Evolutionary conservation across 73 alveolate genomes (phyloP).

Genomic region (Breviolum minutum): DNA sequence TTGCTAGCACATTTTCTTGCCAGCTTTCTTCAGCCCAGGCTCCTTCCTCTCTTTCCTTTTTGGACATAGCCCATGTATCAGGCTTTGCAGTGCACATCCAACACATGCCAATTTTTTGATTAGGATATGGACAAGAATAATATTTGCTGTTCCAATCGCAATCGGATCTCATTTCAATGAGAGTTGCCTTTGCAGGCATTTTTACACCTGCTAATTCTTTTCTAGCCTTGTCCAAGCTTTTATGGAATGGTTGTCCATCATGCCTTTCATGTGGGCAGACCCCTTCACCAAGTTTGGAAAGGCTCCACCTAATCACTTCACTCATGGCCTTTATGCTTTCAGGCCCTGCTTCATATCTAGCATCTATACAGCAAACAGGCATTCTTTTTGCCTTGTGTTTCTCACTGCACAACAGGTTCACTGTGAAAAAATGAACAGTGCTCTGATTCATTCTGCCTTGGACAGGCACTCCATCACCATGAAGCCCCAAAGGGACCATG

Average conservation of each 20-base stretch:
- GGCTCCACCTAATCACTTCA: conserved; percentile 9
- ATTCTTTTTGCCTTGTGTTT: not conserved
- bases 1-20: not conserved
- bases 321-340: conserved; percentile 10
- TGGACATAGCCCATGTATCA: not conserved
- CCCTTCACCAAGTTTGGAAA: conserved; percentile 16
- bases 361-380: not conserved
- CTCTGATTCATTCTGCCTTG: conserved; percentile 44
- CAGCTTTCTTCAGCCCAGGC: conserved; percentile 41
- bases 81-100: conserved; percentile 54
- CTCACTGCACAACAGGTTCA: not conserved
- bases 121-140: not conserved
- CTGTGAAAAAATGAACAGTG: not conserved
- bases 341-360: not conserved
- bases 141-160: conserved; percentile 59
- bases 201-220: not conserved
- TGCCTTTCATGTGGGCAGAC: not conserved
- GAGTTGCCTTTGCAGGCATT: not conserved
- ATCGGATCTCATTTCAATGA: not conserved
- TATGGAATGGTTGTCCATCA: not conserved
- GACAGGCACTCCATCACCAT: conserved; percentile 42
- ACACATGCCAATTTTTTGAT: not conserved
- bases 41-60: not conserved
- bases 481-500: conserved; percentile 26
- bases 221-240: not conserved